Evolutionary conservation across 495 filamentous ascomycete genomes (phyloP).

Genomic region (Amphirosellinia nigrospora): DNA sequence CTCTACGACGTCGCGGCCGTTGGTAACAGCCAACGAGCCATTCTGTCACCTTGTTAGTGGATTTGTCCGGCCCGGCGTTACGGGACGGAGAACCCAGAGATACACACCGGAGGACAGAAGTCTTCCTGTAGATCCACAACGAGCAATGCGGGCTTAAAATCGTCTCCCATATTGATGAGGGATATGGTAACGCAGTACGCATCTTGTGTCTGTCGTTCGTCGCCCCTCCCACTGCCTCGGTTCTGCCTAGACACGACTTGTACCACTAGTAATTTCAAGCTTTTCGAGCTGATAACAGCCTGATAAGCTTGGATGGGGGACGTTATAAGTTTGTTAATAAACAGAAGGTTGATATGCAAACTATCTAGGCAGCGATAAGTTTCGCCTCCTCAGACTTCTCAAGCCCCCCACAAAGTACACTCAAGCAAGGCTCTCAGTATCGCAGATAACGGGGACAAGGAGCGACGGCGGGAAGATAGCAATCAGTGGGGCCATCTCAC

Average conservation of each 20-base stretch:
- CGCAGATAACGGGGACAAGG: not conserved
- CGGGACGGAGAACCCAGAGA: not conserved
- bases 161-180: constrained; percentile 26
- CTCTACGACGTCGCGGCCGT: constrained; percentile 71
- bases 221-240: not conserved
- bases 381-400: not conserved
- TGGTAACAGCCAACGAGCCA: constrained; percentile 79
- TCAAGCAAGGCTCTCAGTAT: not conserved
- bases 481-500: constrained; percentile 3
- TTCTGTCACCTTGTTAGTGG: constrained; percentile 55
- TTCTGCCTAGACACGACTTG: not conserved
- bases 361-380: not conserved
- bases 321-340: not conserved
- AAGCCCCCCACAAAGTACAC: not conserved
- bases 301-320: not conserved
- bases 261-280: not conserved
- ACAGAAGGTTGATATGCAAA: not conserved
- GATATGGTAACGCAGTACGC: not conserved
- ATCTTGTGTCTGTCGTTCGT: too few relatives aligned
- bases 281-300: not conserved
- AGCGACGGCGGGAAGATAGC: not conserved
- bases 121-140: constrained; percentile 95
- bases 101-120: constrained; percentile 87
- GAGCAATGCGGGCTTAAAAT: constrained; percentile 56
- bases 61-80: not conserved